Percentiles rank a stretch among this genome's conserved stretches.
Conservation (phyloP, 768 basidiomycete genomes). For the Erythrobasidium yunnanense region DNA sequence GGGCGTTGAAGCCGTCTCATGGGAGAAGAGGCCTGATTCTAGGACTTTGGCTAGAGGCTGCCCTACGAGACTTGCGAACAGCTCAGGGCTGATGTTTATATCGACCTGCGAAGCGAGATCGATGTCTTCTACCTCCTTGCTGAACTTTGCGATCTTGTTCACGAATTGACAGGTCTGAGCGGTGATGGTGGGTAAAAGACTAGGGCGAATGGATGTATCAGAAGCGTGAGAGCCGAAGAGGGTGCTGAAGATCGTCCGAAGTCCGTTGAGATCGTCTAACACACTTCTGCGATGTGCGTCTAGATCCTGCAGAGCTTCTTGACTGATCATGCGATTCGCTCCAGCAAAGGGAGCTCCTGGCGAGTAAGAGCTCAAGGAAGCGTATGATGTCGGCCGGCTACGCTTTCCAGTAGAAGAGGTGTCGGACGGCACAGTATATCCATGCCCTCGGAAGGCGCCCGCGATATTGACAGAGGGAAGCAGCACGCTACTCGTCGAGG, state of each 20-base stretch:
- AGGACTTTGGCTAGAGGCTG: not conserved
- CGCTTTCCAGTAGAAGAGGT: too few relatives aligned
- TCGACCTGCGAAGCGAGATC: constrained; percentile 73
- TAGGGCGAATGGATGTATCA: not conserved
- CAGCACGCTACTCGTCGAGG: not conserved
- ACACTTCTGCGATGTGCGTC: not conserved
- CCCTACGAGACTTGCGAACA: not conserved
- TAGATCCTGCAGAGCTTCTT: not conserved
- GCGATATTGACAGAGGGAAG: not conserved
- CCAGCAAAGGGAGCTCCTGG: too few relatives aligned
- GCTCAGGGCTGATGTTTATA: constrained; percentile 51
- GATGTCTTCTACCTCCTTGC: constrained; percentile 52
- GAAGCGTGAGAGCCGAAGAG: not conserved
- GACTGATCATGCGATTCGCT: not conserved
- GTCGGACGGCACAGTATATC: too few relatives aligned
- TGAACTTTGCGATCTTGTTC: constrained; percentile 51
- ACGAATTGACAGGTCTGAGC: not conserved
- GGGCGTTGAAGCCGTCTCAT: too few relatives aligned
- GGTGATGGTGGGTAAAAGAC: not conserved
- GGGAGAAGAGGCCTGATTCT: not conserved
- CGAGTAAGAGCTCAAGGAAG: too few relatives aligned
- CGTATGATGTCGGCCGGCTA: too few relatives aligned
- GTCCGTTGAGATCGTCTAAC: not conserved
- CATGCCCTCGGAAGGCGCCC: constrained; percentile 8
- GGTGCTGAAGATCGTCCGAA: not conserved